These are phyloP conservation scores for Coemansia sp. DNA, from an alignment of 192 early-diverging fungal genomes.

Conservation along the genomic window DNA sequence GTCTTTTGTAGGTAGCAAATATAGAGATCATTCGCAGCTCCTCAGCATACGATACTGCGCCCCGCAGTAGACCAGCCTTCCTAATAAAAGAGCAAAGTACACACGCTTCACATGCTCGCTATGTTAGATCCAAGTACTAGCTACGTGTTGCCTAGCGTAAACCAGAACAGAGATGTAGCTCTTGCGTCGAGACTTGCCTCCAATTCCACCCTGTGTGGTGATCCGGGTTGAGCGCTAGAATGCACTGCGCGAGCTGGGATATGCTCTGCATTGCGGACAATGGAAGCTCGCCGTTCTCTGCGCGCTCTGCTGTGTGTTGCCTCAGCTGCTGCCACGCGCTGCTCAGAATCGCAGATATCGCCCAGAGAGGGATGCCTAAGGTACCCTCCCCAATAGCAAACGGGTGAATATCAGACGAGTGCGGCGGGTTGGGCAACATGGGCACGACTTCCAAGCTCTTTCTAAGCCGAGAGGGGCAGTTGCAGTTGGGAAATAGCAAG, in stretches of 20 bases:
- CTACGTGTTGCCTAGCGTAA: neutral
- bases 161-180: neutral
- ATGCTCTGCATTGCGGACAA: neutral
- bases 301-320: neutral
- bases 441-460: conserved; percentile 24
- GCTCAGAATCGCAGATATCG: conserved; percentile 17
- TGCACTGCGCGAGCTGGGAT: conserved; percentile 26
- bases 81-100: neutral
- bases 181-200: conserved; percentile 16
- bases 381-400: conserved; percentile 27
- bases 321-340: conserved; percentile 14
- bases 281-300: neutral
- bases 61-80: neutral
- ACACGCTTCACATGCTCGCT: too few species aligned
- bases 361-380: conserved; percentile 27
- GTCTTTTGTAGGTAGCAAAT: conserved; percentile 38
- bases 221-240: conserved; percentile 37
- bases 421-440: neutral
- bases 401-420: conserved; percentile 4
- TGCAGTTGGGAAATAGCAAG: neutral
- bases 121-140: neutral
- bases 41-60: neutral
- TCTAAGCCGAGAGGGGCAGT: conserved; percentile 3
- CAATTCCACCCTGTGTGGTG: conserved; percentile 54
- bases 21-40: conserved; percentile 21